Base-by-base conservation (phyloP, 2,329 filamentous ascomycete species). In the Colletotrichum melonis region DNA sequence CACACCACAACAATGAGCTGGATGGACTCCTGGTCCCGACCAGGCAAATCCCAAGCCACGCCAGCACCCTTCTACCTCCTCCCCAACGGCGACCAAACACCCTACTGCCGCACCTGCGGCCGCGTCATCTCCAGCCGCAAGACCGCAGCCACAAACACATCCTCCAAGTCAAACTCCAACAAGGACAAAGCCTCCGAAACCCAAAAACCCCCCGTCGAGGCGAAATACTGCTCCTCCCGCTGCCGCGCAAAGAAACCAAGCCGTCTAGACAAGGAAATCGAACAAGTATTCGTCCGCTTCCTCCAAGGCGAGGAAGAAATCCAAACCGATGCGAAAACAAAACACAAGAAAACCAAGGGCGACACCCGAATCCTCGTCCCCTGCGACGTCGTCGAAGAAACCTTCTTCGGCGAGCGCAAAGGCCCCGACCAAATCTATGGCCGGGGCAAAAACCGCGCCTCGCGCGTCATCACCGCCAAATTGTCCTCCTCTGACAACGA, bases 31-130 rank as follows among this genome's bases (percentile, higher is more conserved):
- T 85, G 82, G 82, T 83, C 81, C 7, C 81, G 83, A 0, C 83
- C 83, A 0, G 78, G 77, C 56, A 85, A 85, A 63, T 79, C 79
- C 12, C 82, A 84, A 75, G 79, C 83, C 7, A 83, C 80, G 0
- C 89, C 89, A 12, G 85, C 87, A 11, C 89, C 89, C 0, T 85
- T 87, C 62, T 92, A 91, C 76, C 82, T 91, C 30, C 82, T 83
- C 1, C 78, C 81, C 0, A 82, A 83, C 2, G 84, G 84, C 56
- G 87, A 88, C 60, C 78, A 82, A 30, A 86, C 86, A 0, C 85
- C 86, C 1, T 91, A 91, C 78, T 91, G 89, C 75, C 86, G 86
- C 73, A 86, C 86, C 14, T 92, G 89, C 75, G 89, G 90, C 1
- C 83, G 89, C 54, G 84, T 89, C 2, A 90, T 90, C 52, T 85